Evolutionary conservation across 176 grass and related monocot species (phyloP).

Genomic region (Oryza longistaminata): DNA sequence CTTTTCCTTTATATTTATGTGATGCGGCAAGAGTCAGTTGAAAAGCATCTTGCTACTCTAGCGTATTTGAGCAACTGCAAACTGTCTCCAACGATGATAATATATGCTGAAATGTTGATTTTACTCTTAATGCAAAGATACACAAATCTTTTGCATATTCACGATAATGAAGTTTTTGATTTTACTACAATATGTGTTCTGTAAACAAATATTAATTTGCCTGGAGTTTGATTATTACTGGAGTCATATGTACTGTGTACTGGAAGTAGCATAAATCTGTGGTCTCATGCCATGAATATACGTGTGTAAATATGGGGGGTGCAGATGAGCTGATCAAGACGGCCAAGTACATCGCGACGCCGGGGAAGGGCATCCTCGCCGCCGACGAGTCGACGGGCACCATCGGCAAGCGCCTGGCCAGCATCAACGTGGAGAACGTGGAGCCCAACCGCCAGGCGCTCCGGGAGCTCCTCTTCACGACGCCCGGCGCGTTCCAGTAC

Average conservation of each 20-base stretch:
- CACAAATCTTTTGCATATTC: no score
- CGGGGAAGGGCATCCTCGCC: conserved; percentile 87
- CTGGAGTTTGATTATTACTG: neutral
- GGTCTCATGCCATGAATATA: neutral
- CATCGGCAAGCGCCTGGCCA: conserved; percentile 83
- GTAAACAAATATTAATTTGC: neutral
- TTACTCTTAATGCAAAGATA: neutral
- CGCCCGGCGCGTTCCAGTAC: conserved; percentile 53
- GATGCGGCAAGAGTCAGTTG: neutral
- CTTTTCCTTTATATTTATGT: neutral
- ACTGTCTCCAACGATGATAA: no score
- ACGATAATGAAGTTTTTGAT: no score
- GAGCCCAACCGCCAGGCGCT: conserved; percentile 91
- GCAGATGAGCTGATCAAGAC: conserved; percentile 92
- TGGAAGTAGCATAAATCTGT: neutral
- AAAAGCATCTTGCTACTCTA: neutral
- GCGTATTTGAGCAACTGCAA: no score
- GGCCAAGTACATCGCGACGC: conserved; percentile 82
- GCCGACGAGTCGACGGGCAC: conserved; percentile 93
- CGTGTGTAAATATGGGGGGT: neutral
- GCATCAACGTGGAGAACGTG: conserved; percentile 95
- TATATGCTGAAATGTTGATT: conserved; percentile 2
- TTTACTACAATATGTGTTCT: no score
- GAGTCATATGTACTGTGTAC: neutral
- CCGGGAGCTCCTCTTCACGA: conserved; percentile 79